These are phyloP conservation scores for Violaceomyces palustris DNA, from an alignment of 1,284 basidiomycete genomes.

Conservation along the genomic window DNA sequence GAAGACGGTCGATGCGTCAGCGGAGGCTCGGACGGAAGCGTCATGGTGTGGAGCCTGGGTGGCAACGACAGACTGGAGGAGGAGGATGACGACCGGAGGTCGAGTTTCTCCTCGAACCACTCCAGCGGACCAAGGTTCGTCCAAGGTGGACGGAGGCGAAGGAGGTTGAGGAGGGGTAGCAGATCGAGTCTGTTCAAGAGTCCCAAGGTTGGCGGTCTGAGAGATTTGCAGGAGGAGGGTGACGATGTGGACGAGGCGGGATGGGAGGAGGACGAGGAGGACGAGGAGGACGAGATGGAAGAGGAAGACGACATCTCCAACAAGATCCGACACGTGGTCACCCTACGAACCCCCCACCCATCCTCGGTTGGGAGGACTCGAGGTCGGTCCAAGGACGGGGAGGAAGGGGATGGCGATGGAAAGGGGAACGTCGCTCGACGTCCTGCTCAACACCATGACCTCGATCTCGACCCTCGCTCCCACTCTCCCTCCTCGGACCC, in stretches of 20 bases:
- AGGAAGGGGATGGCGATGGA: slow-evolving; percentile 4
- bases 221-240: too few species aligned
- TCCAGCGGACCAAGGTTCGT: not conserved
- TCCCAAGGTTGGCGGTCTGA: slow-evolving; percentile 1
- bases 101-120: slow-evolving; percentile 7
- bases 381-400: too few species aligned
- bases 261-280: too few species aligned
- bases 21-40: slow-evolving; percentile 45
- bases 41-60: slow-evolving; percentile 49
- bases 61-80: slow-evolving; percentile 9
- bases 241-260: slow-evolving; percentile 9
- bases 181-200: not conserved
- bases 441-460: not conserved
- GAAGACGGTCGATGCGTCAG: slow-evolving; percentile 41
- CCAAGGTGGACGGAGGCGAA: not conserved
- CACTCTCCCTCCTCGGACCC: slow-evolving; percentile 8
- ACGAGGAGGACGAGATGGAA: too few species aligned
- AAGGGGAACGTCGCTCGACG: not conserved
- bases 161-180: not conserved
- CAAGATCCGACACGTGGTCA: too few species aligned
- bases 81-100: slow-evolving; percentile 21
- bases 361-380: too few species aligned
- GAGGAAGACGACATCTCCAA: too few species aligned
- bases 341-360: too few species aligned
- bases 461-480: not conserved